Conservation (phyloP, 83 land plant genomes). For the Diphasiastrum complanatum region DNA sequence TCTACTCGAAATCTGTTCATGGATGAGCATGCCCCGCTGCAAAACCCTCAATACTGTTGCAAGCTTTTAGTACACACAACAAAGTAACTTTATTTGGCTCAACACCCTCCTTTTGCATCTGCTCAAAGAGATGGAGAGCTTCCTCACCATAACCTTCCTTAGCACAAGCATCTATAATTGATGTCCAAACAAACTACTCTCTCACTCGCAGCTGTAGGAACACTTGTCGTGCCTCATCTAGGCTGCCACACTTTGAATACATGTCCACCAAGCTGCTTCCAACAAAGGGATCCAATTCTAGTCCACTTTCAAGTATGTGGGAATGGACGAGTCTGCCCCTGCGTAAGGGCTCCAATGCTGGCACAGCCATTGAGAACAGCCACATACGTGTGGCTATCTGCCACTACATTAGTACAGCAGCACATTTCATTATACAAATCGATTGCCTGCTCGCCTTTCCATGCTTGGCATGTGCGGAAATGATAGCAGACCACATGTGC, state of each 20-base stretch:
- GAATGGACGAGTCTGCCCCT: conserved; percentile 38
- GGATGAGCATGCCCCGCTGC: conserved; percentile 37
- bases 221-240: conserved; percentile 37
- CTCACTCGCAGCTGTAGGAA: conserved; percentile 40
- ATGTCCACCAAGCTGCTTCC: conserved; percentile 35
- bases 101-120: conserved; percentile 30
- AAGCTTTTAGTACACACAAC: conserved; percentile 38
- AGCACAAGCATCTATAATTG: conserved; percentile 54
- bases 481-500: too few species aligned
- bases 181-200: conserved; percentile 42
- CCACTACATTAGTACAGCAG: too few species aligned
- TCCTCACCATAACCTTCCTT: conserved; percentile 40
- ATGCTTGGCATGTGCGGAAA: too few species aligned
- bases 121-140: conserved; percentile 33
- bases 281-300: conserved; percentile 34
- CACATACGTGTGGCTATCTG: conserved; percentile 36
- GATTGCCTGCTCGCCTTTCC: too few species aligned
- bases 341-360: conserved; percentile 12
- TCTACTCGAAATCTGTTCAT: conserved; percentile 4
- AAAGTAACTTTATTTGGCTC: conserved; percentile 38
- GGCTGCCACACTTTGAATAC: conserved; percentile 45
- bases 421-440: too few species aligned
- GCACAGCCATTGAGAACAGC: conserved; percentile 45
- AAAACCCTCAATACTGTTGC: conserved; percentile 41
- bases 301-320: conserved; percentile 31